These are phyloP conservation scores for Fusarium armeniacum DNA, from an alignment of 2,329 filamentous ascomycete species.

Conservation along the genomic window DNA sequence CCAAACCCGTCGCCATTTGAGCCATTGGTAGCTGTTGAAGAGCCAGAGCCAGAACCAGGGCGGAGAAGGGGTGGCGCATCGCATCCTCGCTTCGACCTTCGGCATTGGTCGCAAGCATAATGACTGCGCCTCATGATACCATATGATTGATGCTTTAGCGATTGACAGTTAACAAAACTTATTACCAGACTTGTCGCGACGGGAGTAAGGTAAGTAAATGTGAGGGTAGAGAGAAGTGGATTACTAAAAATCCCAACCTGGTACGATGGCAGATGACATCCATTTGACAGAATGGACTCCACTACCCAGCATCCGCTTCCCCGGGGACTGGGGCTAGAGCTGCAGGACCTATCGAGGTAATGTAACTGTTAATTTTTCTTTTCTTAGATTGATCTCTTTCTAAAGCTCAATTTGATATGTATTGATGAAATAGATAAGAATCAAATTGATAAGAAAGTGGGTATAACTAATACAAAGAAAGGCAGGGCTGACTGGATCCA, in stretches of 20 bases:
- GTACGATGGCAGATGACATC: background rate
- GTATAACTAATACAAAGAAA: background rate
- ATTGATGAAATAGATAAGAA: background rate
- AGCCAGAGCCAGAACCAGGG: conserved; percentile 1
- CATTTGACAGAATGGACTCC: background rate
- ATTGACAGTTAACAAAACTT: background rate
- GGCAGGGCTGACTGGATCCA: too few relatives aligned
- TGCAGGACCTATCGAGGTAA: background rate
- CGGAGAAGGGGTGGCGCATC: conserved; percentile 40
- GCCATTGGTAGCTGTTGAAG: conserved; percentile 5
- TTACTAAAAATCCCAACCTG: conserved; percentile 1
- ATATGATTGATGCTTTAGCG: background rate
- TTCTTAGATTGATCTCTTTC: background rate
- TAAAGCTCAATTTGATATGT: background rate
- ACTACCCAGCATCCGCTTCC: background rate
- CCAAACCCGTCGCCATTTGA: conserved; percentile 27
- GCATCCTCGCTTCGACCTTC: conserved; percentile 46
- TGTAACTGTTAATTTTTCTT: too few relatives aligned
- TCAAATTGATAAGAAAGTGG: background rate
- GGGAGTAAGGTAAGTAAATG: background rate
- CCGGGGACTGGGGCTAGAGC: conserved; percentile 1
- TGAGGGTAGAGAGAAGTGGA: background rate
- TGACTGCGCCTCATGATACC: conserved; percentile 46
- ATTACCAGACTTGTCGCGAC: background rate
- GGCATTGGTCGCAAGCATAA: conserved; percentile 47